These are phyloP conservation scores for Verticillium zaregamsianum DNA, from an alignment of 2,329 filamentous ascomycete species.

Conservation along the genomic window DNA sequence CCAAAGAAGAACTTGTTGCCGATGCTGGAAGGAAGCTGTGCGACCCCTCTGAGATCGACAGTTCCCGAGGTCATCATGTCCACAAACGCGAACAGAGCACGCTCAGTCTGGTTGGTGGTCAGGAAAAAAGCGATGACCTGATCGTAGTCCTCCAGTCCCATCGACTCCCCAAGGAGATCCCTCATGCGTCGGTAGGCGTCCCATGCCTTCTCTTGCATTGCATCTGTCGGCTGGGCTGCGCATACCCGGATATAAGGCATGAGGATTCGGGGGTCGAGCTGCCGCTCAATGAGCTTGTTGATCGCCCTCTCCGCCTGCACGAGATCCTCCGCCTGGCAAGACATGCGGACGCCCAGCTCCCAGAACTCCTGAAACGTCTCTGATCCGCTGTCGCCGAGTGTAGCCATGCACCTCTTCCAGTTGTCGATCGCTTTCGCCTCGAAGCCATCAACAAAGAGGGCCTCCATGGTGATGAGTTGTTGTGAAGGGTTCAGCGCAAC, in stretches of 20 bases:
- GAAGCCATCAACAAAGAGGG: conserved; percentile 60
- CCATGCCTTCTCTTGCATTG: conserved; percentile 57
- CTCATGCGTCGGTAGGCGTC: conserved; percentile 62
- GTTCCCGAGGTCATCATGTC: conserved; percentile 77
- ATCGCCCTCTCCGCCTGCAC: conserved; percentile 54
- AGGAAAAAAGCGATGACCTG: conserved; percentile 68
- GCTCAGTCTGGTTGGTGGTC: conserved; percentile 56
- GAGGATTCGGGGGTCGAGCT: conserved; percentile 51
- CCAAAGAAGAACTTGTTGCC: conserved; percentile 79
- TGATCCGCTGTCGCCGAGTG: conserved; percentile 41
- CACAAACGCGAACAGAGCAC: conserved; percentile 73
- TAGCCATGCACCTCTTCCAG: conserved; percentile 56
- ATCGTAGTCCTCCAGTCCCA: conserved; percentile 74
- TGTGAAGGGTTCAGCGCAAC: conserved; percentile 51
- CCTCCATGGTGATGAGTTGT: conserved; percentile 64
- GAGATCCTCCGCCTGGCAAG: conserved; percentile 53
- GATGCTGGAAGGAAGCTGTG: conserved; percentile 42
- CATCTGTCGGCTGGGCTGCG: conserved; percentile 45
- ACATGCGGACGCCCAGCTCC: conserved; percentile 64
- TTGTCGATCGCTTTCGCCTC: conserved; percentile 55
- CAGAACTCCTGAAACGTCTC: conserved; percentile 51
- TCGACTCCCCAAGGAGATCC: conserved; percentile 51
- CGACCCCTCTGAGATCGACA: conserved; percentile 40
- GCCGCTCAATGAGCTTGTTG: conserved; percentile 46
- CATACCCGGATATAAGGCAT: conserved; percentile 68